phyloP scores from a whole-genome alignment of 768 basidiomycete species.

The Floccularia luteovirens region DNA sequence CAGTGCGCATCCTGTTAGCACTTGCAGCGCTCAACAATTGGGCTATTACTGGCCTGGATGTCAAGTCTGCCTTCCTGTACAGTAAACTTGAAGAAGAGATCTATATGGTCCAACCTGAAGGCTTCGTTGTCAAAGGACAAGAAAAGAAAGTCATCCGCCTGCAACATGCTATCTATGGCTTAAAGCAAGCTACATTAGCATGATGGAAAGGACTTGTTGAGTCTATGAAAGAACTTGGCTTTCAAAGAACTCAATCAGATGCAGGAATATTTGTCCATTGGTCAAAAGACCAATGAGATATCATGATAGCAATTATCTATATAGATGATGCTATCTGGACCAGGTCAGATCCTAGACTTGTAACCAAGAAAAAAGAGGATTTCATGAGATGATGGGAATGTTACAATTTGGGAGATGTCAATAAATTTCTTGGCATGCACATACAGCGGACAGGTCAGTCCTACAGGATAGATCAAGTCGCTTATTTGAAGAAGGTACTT shows the following conservation, averaged over 20 bases:
- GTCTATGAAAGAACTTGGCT: neutral
- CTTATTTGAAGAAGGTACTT: no score
- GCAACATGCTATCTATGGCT: neutral
- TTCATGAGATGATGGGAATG: conserved; percentile 20
- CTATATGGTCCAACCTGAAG: conserved; percentile 1
- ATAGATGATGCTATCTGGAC: conserved; percentile 24
- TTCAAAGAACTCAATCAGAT: neutral
- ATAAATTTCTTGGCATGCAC: no score
- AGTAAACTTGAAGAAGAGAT: neutral
- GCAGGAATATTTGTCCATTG: neutral
- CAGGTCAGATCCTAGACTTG: conserved; percentile 5
- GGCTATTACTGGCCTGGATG: neutral
- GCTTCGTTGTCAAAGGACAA: neutral
- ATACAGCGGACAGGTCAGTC: no score
- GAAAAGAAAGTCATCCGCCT: neutral
- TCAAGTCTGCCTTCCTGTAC: neutral
- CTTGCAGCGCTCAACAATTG: neutral
- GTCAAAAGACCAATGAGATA: conserved; percentile 4
- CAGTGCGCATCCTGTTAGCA: neutral
- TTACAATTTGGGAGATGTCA: conserved; percentile 20
- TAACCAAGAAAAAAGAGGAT: conserved; percentile 12
- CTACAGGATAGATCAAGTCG: no score
- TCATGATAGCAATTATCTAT: conserved; percentile 20
- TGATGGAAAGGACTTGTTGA: neutral
- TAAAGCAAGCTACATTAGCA: neutral